A percentile compares a stretch with the other conserved stretches of the same genome.
These are phyloP conservation scores for Boletus pseudo-olivaceus DNA, from an alignment of 768 basidiomycete genomes.

Conservation along the genomic window DNA sequence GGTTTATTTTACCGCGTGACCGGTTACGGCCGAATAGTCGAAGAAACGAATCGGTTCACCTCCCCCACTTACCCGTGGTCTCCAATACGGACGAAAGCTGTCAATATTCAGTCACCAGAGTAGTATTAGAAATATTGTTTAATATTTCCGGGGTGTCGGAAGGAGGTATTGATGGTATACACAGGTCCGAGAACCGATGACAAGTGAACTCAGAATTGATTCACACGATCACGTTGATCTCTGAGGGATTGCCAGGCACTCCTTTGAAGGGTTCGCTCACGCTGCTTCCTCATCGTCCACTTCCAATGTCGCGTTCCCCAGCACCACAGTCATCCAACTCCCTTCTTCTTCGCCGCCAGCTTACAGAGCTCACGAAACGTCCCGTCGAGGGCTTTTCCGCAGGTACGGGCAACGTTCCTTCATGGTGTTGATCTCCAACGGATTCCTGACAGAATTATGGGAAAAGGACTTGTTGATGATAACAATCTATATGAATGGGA, in stretches of 20 bases:
- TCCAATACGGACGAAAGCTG: too few species aligned
- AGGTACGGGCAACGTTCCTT: slow-evolving; percentile 44
- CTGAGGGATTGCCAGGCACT: neutral
- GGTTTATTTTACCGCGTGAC: too few species aligned
- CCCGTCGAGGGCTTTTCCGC: slow-evolving; percentile 98
- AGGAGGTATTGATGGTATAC: too few species aligned
- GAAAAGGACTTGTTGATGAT: slow-evolving; percentile 86
- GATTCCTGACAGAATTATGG: slow-evolving; percentile 32
- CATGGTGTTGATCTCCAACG: slow-evolving; percentile 31
- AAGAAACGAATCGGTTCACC: too few species aligned
- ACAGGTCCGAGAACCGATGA: too few species aligned
- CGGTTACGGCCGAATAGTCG: too few species aligned
- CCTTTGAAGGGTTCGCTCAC: neutral
- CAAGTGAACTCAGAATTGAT: neutral
- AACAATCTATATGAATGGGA: slow-evolving; percentile 97
- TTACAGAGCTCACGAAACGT: slow-evolving; percentile 82
- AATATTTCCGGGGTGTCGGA: too few species aligned
- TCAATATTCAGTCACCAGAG: too few species aligned
- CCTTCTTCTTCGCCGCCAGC: slow-evolving; percentile 74
- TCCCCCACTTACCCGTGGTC: too few species aligned
- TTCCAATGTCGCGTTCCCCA: slow-evolving; percentile 21
- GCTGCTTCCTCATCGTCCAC: slow-evolving; percentile 1
- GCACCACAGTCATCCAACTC: slow-evolving; percentile 36
- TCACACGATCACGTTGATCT: slow-evolving; percentile 22
- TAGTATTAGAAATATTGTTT: too few species aligned